These are phyloP conservation scores for Daedalea quercina DNA, from an alignment of 768 basidiomycete genomes.

Conservation along the genomic window DNA sequence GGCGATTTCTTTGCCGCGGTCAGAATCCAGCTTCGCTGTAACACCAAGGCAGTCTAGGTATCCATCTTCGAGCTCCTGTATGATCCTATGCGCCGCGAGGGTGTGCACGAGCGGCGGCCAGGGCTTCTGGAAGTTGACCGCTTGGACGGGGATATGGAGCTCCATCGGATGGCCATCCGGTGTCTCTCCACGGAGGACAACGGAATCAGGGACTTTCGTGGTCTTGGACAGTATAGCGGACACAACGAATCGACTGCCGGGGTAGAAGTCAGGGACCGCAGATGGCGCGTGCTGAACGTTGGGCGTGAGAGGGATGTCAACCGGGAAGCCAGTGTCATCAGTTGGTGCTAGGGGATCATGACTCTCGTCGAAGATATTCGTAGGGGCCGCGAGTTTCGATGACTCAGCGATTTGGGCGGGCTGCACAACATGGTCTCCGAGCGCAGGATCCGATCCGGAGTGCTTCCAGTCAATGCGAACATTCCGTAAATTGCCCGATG, in stretches of 20 bases:
- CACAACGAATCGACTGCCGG: constrained; percentile 27
- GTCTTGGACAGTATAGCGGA: constrained; percentile 24
- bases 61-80: constrained; percentile 42
- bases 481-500: constrained; percentile 35
- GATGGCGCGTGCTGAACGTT: constrained; percentile 28
- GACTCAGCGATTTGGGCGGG: no score
- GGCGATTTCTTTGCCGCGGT: constrained; percentile 22
- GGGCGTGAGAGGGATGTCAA: constrained; percentile 7
- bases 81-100: constrained; percentile 45
- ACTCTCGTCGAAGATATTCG: not conserved
- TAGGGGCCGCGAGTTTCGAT: not conserved
- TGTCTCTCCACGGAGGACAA: constrained; percentile 23
- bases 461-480: constrained; percentile 43
- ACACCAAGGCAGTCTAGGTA: not conserved
- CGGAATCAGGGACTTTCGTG: constrained; percentile 17
- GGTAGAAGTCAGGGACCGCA: constrained; percentile 24
- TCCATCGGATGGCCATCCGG: constrained; percentile 20
- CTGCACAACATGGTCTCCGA: no score
- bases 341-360: not conserved
- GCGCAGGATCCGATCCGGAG: not conserved
- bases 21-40: constrained; percentile 20
- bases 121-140: constrained; percentile 19
- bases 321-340: not conserved
- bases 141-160: not conserved
- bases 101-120: constrained; percentile 39